Percentiles rank a stretch among this genome's conserved stretches.
Evolutionary conservation across 495 filamentous ascomycete genomes (phyloP).

Genomic region (Tuber melanosporum): DNA sequence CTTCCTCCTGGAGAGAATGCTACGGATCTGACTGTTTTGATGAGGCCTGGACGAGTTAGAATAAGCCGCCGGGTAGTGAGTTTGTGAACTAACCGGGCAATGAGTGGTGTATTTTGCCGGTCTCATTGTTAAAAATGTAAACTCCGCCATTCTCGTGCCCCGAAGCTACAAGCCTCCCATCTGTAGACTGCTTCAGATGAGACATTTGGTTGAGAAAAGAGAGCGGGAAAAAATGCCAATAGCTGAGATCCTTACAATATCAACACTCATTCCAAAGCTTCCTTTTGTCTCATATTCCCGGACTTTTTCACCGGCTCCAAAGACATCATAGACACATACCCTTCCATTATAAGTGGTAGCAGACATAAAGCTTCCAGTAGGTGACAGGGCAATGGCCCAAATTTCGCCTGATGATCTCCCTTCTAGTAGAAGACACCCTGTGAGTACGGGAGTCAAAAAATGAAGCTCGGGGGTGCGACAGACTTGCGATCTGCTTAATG

Average conservation of each 20-base stretch:
- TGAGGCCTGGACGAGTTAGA: slow-evolving; percentile 55
- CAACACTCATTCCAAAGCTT: slow-evolving; percentile 81
- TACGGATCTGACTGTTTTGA: slow-evolving; percentile 75
- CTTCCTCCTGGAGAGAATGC: slow-evolving; percentile 79
- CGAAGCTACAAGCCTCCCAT: slow-evolving; percentile 80
- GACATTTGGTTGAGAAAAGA: not conserved
- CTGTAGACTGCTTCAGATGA: slow-evolving; percentile 50
- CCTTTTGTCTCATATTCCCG: slow-evolving; percentile 84
- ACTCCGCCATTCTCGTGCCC: slow-evolving; percentile 91
- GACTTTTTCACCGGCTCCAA: slow-evolving; percentile 52
- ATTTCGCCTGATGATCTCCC: slow-evolving; percentile 56
- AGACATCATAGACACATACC: slow-evolving; percentile 81
- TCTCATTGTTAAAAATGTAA: slow-evolving; percentile 90
- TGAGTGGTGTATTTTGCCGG: slow-evolving; percentile 76
- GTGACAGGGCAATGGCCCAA: slow-evolving; percentile 82
- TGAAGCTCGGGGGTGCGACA: slow-evolving; percentile 8
- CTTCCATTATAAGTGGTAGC: slow-evolving; percentile 74
- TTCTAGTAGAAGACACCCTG: slow-evolving; percentile 30
- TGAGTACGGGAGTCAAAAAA: slow-evolving; percentile 30
- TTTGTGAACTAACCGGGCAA: slow-evolving; percentile 58
- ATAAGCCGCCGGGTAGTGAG: not conserved
- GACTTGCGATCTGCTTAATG: not conserved
- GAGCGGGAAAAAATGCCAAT: not conserved
- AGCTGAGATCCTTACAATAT: slow-evolving; percentile 54
- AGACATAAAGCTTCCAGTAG: slow-evolving; percentile 73